Conservation (phyloP, 208 protist species). For the Leishmania turanica region DNA sequence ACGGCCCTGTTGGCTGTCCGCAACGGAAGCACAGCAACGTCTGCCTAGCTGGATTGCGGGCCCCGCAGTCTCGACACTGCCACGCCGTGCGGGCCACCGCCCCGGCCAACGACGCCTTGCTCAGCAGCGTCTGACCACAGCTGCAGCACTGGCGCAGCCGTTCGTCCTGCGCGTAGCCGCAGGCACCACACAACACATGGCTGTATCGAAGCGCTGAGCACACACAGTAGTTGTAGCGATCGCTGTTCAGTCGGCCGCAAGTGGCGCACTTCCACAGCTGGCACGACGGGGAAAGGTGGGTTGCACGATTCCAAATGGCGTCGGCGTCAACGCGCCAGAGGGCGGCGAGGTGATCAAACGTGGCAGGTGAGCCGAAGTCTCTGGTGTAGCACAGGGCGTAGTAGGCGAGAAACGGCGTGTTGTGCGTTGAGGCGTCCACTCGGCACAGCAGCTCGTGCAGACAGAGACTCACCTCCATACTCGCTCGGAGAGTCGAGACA, state of each 20-base stretch:
- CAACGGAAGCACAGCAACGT: slow-evolving; percentile 72
- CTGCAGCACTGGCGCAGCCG: slow-evolving; percentile 55
- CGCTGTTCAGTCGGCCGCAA: slow-evolving; percentile 85
- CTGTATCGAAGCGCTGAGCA: slow-evolving; percentile 84
- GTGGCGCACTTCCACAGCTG: slow-evolving; percentile 80
- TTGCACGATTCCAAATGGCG: slow-evolving; percentile 44
- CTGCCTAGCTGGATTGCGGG: slow-evolving; percentile 75
- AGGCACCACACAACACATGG: slow-evolving; percentile 64
- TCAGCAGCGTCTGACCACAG: slow-evolving; percentile 51
- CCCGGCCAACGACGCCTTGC: slow-evolving; percentile 10
- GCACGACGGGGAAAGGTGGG: slow-evolving; percentile 49
- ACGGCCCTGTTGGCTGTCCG: slow-evolving; percentile 46
- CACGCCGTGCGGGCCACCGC: slow-evolving; percentile 69
- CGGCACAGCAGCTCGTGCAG: slow-evolving; percentile 65
- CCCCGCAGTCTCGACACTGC: slow-evolving; percentile 57
- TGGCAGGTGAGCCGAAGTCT: slow-evolving; percentile 42
- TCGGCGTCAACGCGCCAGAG: slow-evolving; percentile 66
- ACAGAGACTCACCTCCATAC: slow-evolving; percentile 25
- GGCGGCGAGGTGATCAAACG: slow-evolving; percentile 66
- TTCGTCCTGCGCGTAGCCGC: slow-evolving; percentile 83
- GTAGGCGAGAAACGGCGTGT: slow-evolving; percentile 73
- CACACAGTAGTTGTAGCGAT: slow-evolving; percentile 90
- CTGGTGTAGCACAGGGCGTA: slow-evolving; percentile 77
- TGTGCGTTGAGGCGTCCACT: slow-evolving; percentile 59
- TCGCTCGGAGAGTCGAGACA: slow-evolving; percentile 24